Conservation (phyloP, 2,329 filamentous ascomycete species). For the Cladosporium sp. region DNA sequence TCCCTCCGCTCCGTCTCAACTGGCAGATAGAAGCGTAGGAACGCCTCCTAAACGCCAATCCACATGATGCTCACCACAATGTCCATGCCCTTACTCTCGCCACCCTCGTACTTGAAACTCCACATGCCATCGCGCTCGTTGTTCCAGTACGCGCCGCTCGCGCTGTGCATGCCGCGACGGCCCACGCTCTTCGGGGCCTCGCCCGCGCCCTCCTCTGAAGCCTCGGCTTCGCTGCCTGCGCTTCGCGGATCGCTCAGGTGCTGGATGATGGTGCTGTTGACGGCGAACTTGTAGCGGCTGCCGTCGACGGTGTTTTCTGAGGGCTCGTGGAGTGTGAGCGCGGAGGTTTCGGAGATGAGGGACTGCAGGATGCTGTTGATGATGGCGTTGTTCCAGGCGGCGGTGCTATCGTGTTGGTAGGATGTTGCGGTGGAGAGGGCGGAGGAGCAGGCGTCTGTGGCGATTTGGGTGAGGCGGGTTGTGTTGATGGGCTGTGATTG, state of each 20-base stretch:
- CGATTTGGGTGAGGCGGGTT: conserved; percentile 80
- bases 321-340: background rate
- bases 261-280: conserved; percentile 98
- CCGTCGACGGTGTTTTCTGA: conserved; percentile 50
- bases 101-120: conserved; percentile 78
- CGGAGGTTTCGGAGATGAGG: conserved; percentile 69
- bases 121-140: conserved; percentile 88
- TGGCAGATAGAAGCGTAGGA: too few relatives aligned
- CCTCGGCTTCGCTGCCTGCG: conserved; percentile 52
- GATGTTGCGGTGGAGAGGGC: conserved; percentile 71
- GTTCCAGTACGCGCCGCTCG: conserved; percentile 85
- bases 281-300: conserved; percentile 84
- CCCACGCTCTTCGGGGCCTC: conserved; percentile 68
- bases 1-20: conserved; percentile 66
- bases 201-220: conserved; percentile 17
- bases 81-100: conserved; percentile 53
- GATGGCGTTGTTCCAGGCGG: conserved; percentile 87
- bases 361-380: conserved; percentile 80
- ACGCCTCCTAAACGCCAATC: conserved; percentile 60
- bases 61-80: conserved; percentile 63
- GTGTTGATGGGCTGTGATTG: conserved; percentile 67
- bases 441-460: conserved; percentile 78
- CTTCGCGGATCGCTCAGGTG: conserved; percentile 72
- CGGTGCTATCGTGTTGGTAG: conserved; percentile 85
- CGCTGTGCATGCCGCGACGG: conserved; percentile 85